Base-by-base conservation (phyloP, 140 eudicot species). In the Bidens hawaiensis region DNA sequence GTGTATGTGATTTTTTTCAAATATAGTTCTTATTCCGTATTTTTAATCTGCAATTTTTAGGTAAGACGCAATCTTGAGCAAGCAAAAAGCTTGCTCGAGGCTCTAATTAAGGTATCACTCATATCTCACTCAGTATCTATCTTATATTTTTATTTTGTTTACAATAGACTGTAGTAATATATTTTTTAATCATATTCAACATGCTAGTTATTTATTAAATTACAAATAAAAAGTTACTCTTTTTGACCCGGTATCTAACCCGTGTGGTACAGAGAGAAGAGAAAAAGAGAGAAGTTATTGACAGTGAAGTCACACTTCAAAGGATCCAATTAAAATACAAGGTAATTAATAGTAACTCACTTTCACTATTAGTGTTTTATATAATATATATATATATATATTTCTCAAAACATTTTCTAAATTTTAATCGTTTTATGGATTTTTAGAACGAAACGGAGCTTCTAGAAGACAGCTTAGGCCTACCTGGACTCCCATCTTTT, bases 51-150 rank as follows among this genome's bases (percentile, higher is more conserved):
- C 43, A 10, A 56, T 56, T 31, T 72, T 14, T 75, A 88, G 96
- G 96, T 88, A n/a, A 78, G 96, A 71, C 96, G 96, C 80, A 88
- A 85, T 83, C 94, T 88, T 24, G 96, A 88, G 67, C 96, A 88
- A 72, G 90, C 96, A 25, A 88, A 85, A 79, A 82, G 70, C 80
- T 74, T 88, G 25, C 69, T 88, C 10, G 94, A 88, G 73, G 94
- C 94, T 40, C 57, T 88, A 66, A 82, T 88, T 69, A 82, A 77
- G 96, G 96, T 88, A 19, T 30, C 57, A 26, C 23, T 25, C n/a
- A 13, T n/a, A 6, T 30, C 65, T 57, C 21, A 1, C 13, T 38
- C 63, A 3, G 48, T 28, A 2, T 36, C 14, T 19, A 10, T 26
- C 25, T 22, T 30, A 0, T 48, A 19, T 50, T 48, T 34, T 19